Base-by-base conservation (phyloP, 2,329 filamentous ascomycete genomes). In the Cyphellophora attinorum region DNA sequence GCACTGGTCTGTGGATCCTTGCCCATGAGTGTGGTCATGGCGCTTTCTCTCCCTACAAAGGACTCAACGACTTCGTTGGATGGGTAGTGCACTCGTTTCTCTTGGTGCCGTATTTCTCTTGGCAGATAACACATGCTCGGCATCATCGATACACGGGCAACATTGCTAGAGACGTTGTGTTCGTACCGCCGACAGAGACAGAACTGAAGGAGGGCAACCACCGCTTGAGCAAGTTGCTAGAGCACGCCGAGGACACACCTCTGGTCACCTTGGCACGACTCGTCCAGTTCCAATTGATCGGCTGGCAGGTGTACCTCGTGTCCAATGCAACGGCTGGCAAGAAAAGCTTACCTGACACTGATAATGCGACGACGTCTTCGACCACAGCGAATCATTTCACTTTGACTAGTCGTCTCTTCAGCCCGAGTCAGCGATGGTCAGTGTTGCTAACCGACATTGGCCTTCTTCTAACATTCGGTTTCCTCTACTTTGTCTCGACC, bases 11-110 rank as follows among this genome's bases (percentile, higher is more conserved):
- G 47, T 83, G 79, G 79, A 77, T 80, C 45, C 61, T 82, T 27
- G 78, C 73, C 11, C 79, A 84, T 53, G 79, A 84, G 55, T 79
- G 74, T 54, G 79, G 79, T 33, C 79, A 84, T 54, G 72, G 74
- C 12, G 76, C 77, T 31, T 79, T 83, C 54, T 79, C 74, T n/a
- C 55, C 60, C 14, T 64, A 71, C 54, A 60, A 60, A 31, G 52
- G 47, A 19, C 51, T 81, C 44, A 82, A 82, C 55, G 68, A 79
- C 50, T 53, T 67, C 11, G 61, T 76, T 37, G 79, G 79, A 40
- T 79, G 76, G 64, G 53, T 70, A 31, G 57, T 76, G n/a, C 79
- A 84, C 65, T 79, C 74, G 5, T 63, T 69, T 39, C 65, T 83
- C 25, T 56, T 79, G 42, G 77, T 80, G 2, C 80, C 80, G 3